Base-by-base conservation (phyloP, 108 stramenopile genomes). In the Pseudonitzschia multistriata region DNA sequence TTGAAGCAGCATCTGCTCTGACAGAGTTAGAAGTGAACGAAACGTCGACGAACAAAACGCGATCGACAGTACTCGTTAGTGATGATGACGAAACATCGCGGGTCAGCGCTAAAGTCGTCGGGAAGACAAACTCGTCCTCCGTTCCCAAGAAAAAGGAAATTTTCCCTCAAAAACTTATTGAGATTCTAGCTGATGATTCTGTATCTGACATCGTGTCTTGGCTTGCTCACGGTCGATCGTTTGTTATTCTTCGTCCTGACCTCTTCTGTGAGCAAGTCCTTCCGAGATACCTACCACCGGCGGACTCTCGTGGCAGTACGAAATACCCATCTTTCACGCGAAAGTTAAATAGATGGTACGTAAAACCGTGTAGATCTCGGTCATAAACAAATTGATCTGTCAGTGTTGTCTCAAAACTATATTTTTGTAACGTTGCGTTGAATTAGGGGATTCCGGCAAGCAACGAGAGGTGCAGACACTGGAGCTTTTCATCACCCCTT, bases 301-400 rank as follows among this genome's bases (percentile, higher is more conserved):
- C 79, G n/a, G 84, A 81, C 35, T 67, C 83, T 15, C 49, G 73
- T 13, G 62, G 50, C 10, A 79, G 76, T 33, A 85, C 84, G 62
- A 89, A 89, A 73, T 92, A 92, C 70, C 85, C 88, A 5, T 84
- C 82, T 59, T 89, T 92, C 56, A 89, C 88, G 1, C 64, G 91
- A 49, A 92, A 92, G 53, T 74, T 92, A 3, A 92, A 92, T 68
- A 75, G 91, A 40, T 92, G 91, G 91, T 81, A 76, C 62, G 80
- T 73, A 53, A 8, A 62, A 17, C 17, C 25, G 15, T 33, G n/a
- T 33, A 35, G 33, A 15, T 55, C 40, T 42, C 13, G 10, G 40
- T 42, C 40, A n/a, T n/a, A n/a, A 13, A 55, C 54, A 14, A 55
- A 62, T 39, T 10, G 0, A n/a, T 2, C 37, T 39, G 35, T 62